These are phyloP conservation scores for Teunomyces gatunensis DNA, from an alignment of 805 yeast genomes.

Conservation along the genomic window DNA sequence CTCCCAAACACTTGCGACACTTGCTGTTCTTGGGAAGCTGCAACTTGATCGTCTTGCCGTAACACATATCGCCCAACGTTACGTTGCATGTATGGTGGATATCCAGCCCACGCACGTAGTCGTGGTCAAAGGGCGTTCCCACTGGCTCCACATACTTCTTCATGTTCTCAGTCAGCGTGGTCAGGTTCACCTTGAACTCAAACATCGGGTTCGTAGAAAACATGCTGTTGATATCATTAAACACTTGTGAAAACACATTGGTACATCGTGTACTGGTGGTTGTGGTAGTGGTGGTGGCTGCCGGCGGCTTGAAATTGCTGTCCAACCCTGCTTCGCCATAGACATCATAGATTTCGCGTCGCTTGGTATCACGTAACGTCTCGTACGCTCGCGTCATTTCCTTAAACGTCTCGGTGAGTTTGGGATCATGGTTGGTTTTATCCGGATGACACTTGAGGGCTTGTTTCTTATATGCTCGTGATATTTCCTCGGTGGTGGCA, in stretches of 20 bases:
- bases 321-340: slow-evolving; percentile 48
- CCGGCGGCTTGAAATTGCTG: slow-evolving; percentile 16
- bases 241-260: slow-evolving; percentile 37
- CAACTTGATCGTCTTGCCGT: slow-evolving; percentile 55
- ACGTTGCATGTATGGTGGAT: slow-evolving; percentile 56
- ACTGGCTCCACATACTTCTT: slow-evolving; percentile 23
- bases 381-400: slow-evolving; percentile 68
- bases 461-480: slow-evolving; percentile 32
- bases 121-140: slow-evolving; percentile 7
- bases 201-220: slow-evolving; percentile 14
- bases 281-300: slow-evolving; percentile 2
- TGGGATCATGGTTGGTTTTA: slow-evolving; percentile 50
- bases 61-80: slow-evolving; percentile 53
- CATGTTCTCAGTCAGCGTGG: slow-evolving; percentile 7
- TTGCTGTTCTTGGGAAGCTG: slow-evolving; percentile 49
- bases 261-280: slow-evolving; percentile 13
- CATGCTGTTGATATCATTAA: slow-evolving; percentile 31
- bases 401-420: slow-evolving; percentile 54
- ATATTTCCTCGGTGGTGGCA: slow-evolving; percentile 37
- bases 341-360: slow-evolving; percentile 50
- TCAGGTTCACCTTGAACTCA: slow-evolving; percentile 4
- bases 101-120: slow-evolving; percentile 44
- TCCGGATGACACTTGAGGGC: slow-evolving; percentile 66
- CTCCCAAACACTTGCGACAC: slow-evolving; percentile 52
- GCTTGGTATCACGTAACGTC: slow-evolving; percentile 46